Evolutionary conservation across 139 green algal species (phyloP), one percentile per base, ranked within the genome.

Genomic region (Haematococcus sp.): DNA sequence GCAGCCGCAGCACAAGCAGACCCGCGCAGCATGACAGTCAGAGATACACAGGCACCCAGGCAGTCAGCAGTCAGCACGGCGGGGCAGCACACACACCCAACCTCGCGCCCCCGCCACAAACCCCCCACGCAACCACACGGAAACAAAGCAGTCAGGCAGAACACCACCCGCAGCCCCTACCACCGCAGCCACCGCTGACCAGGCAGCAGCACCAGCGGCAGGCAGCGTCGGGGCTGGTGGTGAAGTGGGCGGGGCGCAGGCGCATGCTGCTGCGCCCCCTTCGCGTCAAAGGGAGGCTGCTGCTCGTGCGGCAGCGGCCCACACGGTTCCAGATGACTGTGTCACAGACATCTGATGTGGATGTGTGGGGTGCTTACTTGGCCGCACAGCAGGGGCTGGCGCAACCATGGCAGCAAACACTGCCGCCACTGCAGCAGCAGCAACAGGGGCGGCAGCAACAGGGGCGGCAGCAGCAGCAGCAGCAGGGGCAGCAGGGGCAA

Each of bases 311-410:
- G 20, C 15, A 20, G n/a, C 25, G 20, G 4, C 58, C 34, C 20
- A 56, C 34, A 4, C 56, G 60, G 25, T 65, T 71, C 43, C 60
- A 43, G 16, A 66, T 77, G 61, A 72, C 71, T 23, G 71, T 77
- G 7, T 77, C 71, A 17, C 71, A 32, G 25, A 77, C 71, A 3
- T 70, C 54, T 17, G 20, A 71, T 7, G n/a, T 65, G 27, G 71
- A 77, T 44, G n/a, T 77, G 46, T 31, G 61, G 33, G 28, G 17
- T 4, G 32, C 49, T 1, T 22, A 55, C 30, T 52, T 32, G 19
- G 22, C 27, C 2, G 3, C 4, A 30, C 23, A 34, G 46, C 40
- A 58, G 25, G 59, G 28, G 22, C n/a, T 23, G 27, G 25, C 27
- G 40, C 35, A 65, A n/a, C n/a, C n/a, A n/a, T n/a, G n/a, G 20